Percentiles rank a stretch among this genome's conserved stretches.
Evolutionary conservation across 2,329 filamentous ascomycete species (phyloP).

Genomic region (Proliferodiscus dingleyae): DNA sequence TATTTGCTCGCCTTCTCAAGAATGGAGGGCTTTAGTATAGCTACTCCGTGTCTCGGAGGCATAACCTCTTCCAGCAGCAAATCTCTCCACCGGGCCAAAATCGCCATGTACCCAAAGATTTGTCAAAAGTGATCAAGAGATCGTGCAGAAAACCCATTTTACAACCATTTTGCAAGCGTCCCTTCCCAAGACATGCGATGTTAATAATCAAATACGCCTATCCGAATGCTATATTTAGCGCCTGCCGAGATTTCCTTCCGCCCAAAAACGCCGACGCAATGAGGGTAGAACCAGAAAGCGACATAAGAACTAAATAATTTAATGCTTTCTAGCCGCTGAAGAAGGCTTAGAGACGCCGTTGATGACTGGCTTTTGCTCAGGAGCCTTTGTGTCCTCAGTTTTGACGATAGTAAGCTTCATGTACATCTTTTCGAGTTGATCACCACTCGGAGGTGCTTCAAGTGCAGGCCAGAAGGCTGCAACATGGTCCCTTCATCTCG

Average conservation of each 20-base stretch:
- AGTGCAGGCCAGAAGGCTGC: slow-evolving; percentile 30
- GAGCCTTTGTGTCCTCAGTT: neutral
- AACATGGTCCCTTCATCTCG: slow-evolving; percentile 29
- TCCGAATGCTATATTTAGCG: slow-evolving; percentile 5
- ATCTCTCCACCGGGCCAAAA: no score
- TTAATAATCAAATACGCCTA: no score
- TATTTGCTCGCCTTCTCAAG: no score
- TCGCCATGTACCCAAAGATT: no score
- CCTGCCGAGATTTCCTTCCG: neutral
- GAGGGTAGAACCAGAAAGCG: slow-evolving; percentile 1
- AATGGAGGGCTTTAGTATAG: no score
- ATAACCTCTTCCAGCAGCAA: no score
- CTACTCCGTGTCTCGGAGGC: no score
- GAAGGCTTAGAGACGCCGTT: slow-evolving; percentile 2
- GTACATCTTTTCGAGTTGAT: slow-evolving; percentile 29
- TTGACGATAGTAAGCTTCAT: slow-evolving; percentile 21
- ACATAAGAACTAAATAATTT: neutral
- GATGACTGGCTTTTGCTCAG: slow-evolving; percentile 25
- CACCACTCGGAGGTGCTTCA: slow-evolving; percentile 22
- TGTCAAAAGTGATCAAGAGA: no score
- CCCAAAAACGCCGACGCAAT: slow-evolving; percentile 13
- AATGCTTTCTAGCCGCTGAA: neutral
- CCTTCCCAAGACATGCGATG: no score
- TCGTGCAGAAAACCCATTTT: no score
- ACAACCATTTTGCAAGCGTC: no score